Base-by-base conservation (phyloP, 129 eudicot species). In the Lactuca sativa region DNA sequence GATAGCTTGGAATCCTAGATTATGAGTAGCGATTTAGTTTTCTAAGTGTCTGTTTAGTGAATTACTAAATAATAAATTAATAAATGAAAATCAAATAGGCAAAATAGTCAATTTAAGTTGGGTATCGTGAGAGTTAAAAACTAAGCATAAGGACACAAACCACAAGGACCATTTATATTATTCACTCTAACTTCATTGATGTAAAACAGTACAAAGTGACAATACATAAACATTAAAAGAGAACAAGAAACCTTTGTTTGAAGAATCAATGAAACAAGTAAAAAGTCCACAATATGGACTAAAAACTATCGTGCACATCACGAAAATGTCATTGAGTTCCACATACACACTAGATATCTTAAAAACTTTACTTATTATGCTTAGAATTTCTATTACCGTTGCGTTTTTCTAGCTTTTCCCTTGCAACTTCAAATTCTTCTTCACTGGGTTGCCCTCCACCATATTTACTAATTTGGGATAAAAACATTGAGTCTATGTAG, bases 361-460 rank as follows among this genome's bases (percentile, higher is more conserved):
- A 56, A 12, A 11, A 8, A 31, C 21, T 73, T 37, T 17, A 43
- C 79, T 84, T 79, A 74, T 80, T 82, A 15, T 48, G 71, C 68
- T 77, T 88, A 36, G 90, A 72, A 62, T 80, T 82, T 18, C 72
- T 78, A 10, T 78, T 72, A 4, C 71, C 48, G 76, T 73, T 88
- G 5, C 79, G 79, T 59, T 86, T 72, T 66, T 88, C 90, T 13
- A 91, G 74, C 51, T 72, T 88, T 70, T 58, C 71, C 70, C 81
- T 77, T 31, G 86, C 89, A 78, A 87, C 97, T 80, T 86, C 90
- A 70, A 91, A 91, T 66, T 91, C 96, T 78, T 91, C 97, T n/a
- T 88, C 97, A 62, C 41, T 44, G 10, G 77, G 34, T 66, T 74
- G 79, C 15, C 84, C 86, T 33, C 90, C 85, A 12, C 96, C 96